These are phyloP conservation scores for Lasiosphaeria miniovina DNA, from an alignment of 495 filamentous ascomycete species.

Conservation along the genomic window DNA sequence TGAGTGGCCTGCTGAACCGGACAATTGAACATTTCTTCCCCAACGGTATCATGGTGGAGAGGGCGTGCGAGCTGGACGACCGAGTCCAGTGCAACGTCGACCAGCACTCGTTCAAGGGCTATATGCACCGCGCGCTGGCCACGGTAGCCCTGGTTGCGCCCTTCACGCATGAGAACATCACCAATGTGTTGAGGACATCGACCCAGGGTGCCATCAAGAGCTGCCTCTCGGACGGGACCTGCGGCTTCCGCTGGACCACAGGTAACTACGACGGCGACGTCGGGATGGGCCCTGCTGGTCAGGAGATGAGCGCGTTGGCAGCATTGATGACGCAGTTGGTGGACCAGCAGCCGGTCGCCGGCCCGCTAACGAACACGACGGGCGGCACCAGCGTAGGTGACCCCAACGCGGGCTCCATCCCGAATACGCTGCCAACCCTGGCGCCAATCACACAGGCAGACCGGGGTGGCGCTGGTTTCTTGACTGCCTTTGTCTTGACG, in stretches of 20 bases:
- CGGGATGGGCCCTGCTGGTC: conserved; percentile 51
- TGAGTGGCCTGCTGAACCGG: conserved; percentile 51
- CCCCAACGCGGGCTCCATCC: conserved; percentile 54
- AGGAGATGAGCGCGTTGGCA: conserved; percentile 67
- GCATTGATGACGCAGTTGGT: conserved; percentile 56
- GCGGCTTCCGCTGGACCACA: conserved; percentile 62
- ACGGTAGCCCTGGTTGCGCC: conserved; percentile 67
- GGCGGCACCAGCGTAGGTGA: conserved; percentile 76
- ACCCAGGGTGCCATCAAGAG: conserved; percentile 62
- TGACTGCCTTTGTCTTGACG: conserved; percentile 47
- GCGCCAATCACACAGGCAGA: conserved; percentile 47
- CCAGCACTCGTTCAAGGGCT: conserved; percentile 85
- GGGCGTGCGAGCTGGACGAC: conserved; percentile 58
- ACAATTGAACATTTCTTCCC: conserved; percentile 56
- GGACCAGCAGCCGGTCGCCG: conserved; percentile 20
- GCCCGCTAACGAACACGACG: conserved; percentile 58
- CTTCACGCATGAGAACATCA: conserved; percentile 57
- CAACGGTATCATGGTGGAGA: conserved; percentile 57
- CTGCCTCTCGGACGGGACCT: conserved; percentile 62
- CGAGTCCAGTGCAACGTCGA: conserved; percentile 61
- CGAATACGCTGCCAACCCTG: conserved; percentile 9
- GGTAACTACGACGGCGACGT: conserved; percentile 50
- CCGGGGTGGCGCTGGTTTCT: conserved; percentile 55
- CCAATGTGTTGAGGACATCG: conserved; percentile 60
- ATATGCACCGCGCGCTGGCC: conserved; percentile 76